phyloP scores from a whole-genome alignment of 495 filamentous ascomycete genomes.

The Talaromyces trachyspermus region DNA sequence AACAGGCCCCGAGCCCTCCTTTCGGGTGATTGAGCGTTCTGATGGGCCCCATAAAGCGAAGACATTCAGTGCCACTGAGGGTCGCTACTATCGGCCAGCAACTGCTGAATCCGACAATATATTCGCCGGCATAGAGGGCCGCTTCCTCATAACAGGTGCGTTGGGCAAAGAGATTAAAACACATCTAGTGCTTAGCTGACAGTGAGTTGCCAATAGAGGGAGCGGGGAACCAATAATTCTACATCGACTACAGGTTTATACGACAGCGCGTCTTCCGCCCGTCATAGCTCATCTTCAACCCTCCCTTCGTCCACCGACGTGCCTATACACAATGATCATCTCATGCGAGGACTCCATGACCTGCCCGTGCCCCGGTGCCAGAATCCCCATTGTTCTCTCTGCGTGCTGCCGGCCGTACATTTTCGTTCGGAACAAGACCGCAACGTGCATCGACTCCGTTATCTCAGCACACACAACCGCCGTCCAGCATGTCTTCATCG shows the following conservation, averaged over 20 bases:
- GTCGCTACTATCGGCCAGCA: slow-evolving; percentile 31
- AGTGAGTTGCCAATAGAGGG: too few species aligned
- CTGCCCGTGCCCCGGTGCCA: slow-evolving; percentile 46
- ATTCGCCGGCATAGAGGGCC: slow-evolving; percentile 28
- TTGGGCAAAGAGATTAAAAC: too few species aligned
- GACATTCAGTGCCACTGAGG: slow-evolving; percentile 26
- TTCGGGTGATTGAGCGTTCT: slow-evolving; percentile 54
- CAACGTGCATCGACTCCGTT: slow-evolving; percentile 34
- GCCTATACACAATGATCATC: slow-evolving; percentile 47
- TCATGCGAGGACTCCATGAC: slow-evolving; percentile 44
- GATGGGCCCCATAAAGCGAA: slow-evolving; percentile 33
- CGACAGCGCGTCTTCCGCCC: slow-evolving; percentile 55
- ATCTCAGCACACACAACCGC: slow-evolving; percentile 31
- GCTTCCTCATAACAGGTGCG: slow-evolving; percentile 37
- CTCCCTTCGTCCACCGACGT: slow-evolving; percentile 64
- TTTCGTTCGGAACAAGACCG: slow-evolving; percentile 52
- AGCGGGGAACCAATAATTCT: slow-evolving; percentile 63
- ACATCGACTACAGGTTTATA: slow-evolving; percentile 43
- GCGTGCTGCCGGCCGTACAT: slow-evolving; percentile 62
- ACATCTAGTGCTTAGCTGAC: too few species aligned
- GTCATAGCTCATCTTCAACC: slow-evolving; percentile 67
- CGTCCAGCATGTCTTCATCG: slow-evolving; percentile 24
- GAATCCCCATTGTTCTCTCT: slow-evolving; percentile 48
- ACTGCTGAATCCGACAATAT: slow-evolving; percentile 49
- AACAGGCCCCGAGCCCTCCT: slow-evolving; percentile 44